Evolutionary conservation across 2,329 filamentous ascomycete genomes (phyloP).

Genomic region (Fusarium sulawesiense): DNA sequence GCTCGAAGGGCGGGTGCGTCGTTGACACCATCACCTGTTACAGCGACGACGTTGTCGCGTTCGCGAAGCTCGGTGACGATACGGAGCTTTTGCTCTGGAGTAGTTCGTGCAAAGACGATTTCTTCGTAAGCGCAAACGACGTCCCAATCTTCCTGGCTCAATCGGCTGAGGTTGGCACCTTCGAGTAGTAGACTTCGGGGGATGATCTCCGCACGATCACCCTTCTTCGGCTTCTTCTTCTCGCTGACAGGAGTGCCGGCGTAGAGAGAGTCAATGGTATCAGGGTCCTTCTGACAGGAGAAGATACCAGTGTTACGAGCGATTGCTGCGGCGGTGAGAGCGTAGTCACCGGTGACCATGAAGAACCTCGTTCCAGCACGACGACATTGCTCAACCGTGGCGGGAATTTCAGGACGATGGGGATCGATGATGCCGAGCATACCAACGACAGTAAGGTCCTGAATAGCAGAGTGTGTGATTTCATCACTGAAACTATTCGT

Average conservation of each 20-base stretch:
- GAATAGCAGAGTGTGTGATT: constrained; percentile 53
- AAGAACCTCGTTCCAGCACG: constrained; percentile 59
- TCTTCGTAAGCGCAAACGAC: constrained; percentile 63
- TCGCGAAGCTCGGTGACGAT: constrained; percentile 76
- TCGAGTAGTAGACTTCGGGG: constrained; percentile 55
- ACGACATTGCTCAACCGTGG: constrained; percentile 56
- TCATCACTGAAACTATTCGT: constrained; percentile 65
- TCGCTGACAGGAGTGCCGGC: neutral
- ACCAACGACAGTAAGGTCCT: constrained; percentile 61
- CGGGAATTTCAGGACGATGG: constrained; percentile 56
- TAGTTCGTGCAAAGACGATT: constrained; percentile 75
- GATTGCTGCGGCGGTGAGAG: constrained; percentile 72
- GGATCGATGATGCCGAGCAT: constrained; percentile 64
- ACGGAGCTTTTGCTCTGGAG: constrained; percentile 76
- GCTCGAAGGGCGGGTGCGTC: constrained; percentile 74
- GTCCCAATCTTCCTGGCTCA: constrained; percentile 62
- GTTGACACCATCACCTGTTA: constrained; percentile 80
- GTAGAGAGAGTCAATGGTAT: constrained; percentile 47
- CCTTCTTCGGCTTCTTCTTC: constrained; percentile 26
- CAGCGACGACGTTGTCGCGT: constrained; percentile 70
- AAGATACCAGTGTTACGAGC: constrained; percentile 74
- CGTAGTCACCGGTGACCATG: constrained; percentile 63
- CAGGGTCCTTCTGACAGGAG: constrained; percentile 59
- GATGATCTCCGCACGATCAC: constrained; percentile 17
- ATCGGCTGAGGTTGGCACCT: constrained; percentile 67